Base-by-base conservation (phyloP, 1,139 yeast species). In the Yamadazyma mexicana region DNA sequence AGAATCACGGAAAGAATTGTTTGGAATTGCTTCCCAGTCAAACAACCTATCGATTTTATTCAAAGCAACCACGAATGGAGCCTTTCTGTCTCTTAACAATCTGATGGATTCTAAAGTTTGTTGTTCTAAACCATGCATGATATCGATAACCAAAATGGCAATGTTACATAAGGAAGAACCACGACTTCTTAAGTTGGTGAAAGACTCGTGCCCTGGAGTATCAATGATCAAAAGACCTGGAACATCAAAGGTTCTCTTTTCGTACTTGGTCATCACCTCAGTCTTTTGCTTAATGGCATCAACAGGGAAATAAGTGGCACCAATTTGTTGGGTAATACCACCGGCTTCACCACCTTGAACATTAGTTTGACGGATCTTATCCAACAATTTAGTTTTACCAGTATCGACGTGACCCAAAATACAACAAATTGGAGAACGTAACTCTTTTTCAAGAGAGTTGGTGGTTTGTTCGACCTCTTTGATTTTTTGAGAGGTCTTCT, bases 311-410 rank as follows among this genome's bases (percentile, higher is more conserved):
- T 91, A 94, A 18, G 98, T 94, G 38, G 99, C 99, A 80, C 99
- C 99, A 61, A 92, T 92, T 69, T 92, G 99, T 77, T 92, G 99
- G 51, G 99, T 92, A 62, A 92, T 94, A 75, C 99, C 99, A 75
- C 99, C 99, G 42, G 98, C 99, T 73, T 92, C 99, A 61, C 98
- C 99, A 64, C 97, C 98, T 75, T 92, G 99, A 46, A 92, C 99
- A 58, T 92, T 92, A 35, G 98, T 94, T 74, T 92, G 97, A 73
- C 99, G 94, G 52, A 92, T 83, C 67, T 92, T 94, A 62, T 92
- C 99, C 61, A 92, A 77, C 51, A 92, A 78, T 64, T 92, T 92
- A 48, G 98, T 92, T 69, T 92, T 94, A 82, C 99, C 98, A 42
- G 98, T 92, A 77, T 92, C 99, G 65, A 92, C 99, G 73, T 92